Conservation (phyloP, 441 rosid species). For the Metrosideros polymorpha region DNA sequence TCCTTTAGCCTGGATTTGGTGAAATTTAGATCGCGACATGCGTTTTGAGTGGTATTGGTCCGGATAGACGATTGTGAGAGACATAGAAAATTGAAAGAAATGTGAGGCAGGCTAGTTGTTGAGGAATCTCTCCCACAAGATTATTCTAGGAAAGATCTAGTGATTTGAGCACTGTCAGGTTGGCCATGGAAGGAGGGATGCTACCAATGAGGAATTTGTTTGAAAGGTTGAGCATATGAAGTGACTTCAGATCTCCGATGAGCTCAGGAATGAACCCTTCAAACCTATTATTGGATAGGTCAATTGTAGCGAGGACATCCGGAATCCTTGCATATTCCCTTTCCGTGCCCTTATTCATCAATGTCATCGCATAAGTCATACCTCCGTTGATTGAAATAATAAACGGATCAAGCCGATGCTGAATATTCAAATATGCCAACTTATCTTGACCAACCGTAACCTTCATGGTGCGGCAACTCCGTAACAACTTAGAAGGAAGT, state of each 20-base stretch:
- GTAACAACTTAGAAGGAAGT: not conserved
- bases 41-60: not conserved
- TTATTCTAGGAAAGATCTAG: not conserved
- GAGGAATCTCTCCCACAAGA: not conserved
- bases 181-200: not conserved
- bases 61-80: not conserved
- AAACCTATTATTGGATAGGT: not conserved
- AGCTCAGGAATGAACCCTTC: not conserved
- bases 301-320: not conserved
- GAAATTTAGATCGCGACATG: too few species aligned
- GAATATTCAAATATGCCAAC: fast-evolving
- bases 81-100: not conserved
- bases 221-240: not conserved
- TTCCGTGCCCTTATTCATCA: not conserved
- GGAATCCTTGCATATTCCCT: not conserved
- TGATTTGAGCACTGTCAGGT: not conserved
- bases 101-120: not conserved
- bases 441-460: not conserved
- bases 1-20: too few species aligned
- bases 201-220: not conserved
- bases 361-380: not conserved
- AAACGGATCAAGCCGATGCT: fast-evolving
- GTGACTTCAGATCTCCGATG: not conserved
- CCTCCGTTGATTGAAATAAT: fast-evolving
- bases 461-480: not conserved